Conservation (phyloP, 2,329 filamentous ascomycete genomes). For the Monilinia aucupariae region DNA sequence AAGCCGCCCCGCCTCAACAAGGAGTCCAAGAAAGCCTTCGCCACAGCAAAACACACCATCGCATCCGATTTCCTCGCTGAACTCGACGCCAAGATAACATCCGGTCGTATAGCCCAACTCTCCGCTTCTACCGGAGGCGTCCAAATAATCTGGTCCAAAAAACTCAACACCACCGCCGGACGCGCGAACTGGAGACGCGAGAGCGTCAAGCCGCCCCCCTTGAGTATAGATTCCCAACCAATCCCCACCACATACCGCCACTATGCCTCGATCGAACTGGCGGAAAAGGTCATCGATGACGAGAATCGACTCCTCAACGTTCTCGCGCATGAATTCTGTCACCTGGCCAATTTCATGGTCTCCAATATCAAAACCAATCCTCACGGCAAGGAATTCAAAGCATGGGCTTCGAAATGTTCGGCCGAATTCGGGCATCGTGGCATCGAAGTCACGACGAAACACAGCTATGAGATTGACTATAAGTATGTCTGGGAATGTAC, state of each 20-base stretch:
- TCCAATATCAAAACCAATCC: slow-evolving; percentile 67
- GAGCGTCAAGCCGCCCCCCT: slow-evolving; percentile 38
- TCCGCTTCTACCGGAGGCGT: slow-evolving; percentile 63
- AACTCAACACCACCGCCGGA: slow-evolving; percentile 74
- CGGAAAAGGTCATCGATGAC: slow-evolving; percentile 79
- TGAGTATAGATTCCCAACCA: slow-evolving; percentile 17
- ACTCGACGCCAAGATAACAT: slow-evolving; percentile 61
- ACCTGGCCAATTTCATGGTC: slow-evolving; percentile 88
- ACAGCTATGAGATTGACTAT: slow-evolving; percentile 84
- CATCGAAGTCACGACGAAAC: slow-evolving; percentile 81
- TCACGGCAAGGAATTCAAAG: slow-evolving; percentile 79
- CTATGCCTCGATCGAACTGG: slow-evolving; percentile 76
- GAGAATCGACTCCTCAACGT: slow-evolving; percentile 77
- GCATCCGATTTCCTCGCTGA: slow-evolving; percentile 61
- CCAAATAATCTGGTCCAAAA: slow-evolving; percentile 67
- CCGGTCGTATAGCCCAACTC: slow-evolving; percentile 53
- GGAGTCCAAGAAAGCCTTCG: slow-evolving; percentile 55
- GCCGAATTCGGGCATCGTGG: slow-evolving; percentile 54
- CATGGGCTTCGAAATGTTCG: slow-evolving; percentile 57
- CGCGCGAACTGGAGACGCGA: slow-evolving; percentile 67
- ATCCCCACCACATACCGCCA: slow-evolving; percentile 42
- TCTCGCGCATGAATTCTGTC: slow-evolving; percentile 94
- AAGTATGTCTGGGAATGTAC: slow-evolving; percentile 84
- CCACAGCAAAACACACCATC: slow-evolving; percentile 54
- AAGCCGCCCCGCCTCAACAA: slow-evolving; percentile 37